Evolutionary conservation across 495 filamentous ascomycete genomes (phyloP).

Genomic region (Parachaetomium inaequale): DNA sequence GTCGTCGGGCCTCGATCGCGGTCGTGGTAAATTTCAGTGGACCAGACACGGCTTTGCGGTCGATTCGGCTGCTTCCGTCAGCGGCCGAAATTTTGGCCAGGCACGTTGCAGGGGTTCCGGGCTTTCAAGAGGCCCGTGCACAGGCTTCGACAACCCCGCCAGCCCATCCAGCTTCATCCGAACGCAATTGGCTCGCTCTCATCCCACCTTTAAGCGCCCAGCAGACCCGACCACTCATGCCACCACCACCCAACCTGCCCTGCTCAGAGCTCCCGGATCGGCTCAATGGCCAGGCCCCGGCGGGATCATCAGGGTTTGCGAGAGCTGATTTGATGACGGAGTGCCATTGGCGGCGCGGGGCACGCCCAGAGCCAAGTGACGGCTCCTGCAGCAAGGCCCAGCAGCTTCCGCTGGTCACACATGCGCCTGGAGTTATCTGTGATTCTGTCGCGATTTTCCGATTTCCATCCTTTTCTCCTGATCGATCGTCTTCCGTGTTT

Average conservation of each 20-base stretch:
- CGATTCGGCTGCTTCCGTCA: slow-evolving; percentile 18
- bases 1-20: not conserved
- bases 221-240: slow-evolving; percentile 1
- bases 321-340: slow-evolving; percentile 21
- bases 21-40: slow-evolving; percentile 14
- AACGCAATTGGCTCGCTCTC: slow-evolving; percentile 13
- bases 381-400: slow-evolving; percentile 15
- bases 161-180: not conserved
- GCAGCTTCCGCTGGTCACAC: slow-evolving; percentile 10
- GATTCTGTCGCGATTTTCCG: slow-evolving; percentile 7
- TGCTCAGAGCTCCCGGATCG: not conserved
- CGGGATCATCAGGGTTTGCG: slow-evolving; percentile 13
- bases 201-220: slow-evolving; percentile 33
- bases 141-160: slow-evolving; percentile 9
- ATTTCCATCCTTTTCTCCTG: not conserved
- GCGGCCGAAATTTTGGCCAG: slow-evolving; percentile 19
- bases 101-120: slow-evolving; percentile 5
- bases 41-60: slow-evolving; percentile 2
- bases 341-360: slow-evolving; percentile 15
- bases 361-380: slow-evolving; percentile 16
- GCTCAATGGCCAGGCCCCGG: slow-evolving; percentile 15
- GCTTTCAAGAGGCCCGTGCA: slow-evolving; percentile 13
- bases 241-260: not conserved
- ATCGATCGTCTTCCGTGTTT: not conserved
- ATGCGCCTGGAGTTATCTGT: not conserved